These are phyloP conservation scores for Medicago lupulina DNA, from an alignment of 306 rosid species.

Conservation along the genomic window DNA sequence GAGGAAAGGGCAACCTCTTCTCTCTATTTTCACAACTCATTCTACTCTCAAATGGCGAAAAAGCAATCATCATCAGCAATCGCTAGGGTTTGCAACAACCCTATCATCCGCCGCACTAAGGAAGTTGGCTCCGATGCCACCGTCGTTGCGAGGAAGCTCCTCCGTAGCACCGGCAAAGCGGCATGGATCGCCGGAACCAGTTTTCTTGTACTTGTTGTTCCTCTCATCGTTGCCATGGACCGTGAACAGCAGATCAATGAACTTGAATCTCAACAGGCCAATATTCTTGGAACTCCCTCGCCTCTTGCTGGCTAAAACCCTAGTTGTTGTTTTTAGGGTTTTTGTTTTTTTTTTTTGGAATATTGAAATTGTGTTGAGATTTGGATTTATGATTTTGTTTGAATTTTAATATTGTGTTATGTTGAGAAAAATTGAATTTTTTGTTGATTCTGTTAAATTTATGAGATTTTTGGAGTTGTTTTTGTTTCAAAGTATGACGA, in stretches of 20 bases:
- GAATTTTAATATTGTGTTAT: background rate
- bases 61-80: background rate
- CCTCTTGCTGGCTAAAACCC: slow-evolving; percentile 21
- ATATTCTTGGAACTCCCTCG: slow-evolving; percentile 65
- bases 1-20: too few relatives aligned
- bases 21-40: too few relatives aligned
- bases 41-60: slow-evolving; percentile 7
- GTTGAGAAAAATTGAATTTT: background rate
- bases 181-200: slow-evolving; percentile 90
- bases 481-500: background rate
- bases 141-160: slow-evolving; percentile 45
- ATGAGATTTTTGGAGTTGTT: background rate
- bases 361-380: background rate
- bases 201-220: slow-evolving; percentile 70
- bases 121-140: slow-evolving; percentile 2
- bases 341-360: background rate
- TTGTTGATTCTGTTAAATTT: background rate
- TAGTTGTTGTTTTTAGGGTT: background rate
- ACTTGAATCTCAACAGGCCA: slow-evolving; percentile 82
- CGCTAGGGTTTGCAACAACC: slow-evolving; percentile 5
- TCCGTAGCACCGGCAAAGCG: slow-evolving; percentile 82
- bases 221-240: slow-evolving; percentile 80
- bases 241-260: slow-evolving; percentile 86
- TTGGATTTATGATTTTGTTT: background rate
- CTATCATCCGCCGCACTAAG: background rate